These are phyloP conservation scores for Reutealis trisperma DNA, from an alignment of 345 rosid species.

Conservation along the genomic window DNA sequence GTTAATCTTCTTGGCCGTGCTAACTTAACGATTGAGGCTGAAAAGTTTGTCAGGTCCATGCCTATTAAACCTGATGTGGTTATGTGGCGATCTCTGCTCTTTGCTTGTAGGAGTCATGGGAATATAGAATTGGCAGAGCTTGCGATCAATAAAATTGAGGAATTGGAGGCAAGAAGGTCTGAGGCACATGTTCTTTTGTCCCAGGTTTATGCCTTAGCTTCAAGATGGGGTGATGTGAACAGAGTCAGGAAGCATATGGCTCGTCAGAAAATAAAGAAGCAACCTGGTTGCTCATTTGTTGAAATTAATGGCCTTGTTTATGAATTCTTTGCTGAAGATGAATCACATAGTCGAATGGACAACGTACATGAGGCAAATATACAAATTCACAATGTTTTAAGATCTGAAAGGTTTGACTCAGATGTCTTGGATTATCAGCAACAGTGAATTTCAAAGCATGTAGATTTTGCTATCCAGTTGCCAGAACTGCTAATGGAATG, in stretches of 20 bases:
- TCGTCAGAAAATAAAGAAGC: conserved; percentile 8
- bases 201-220: conserved; percentile 16
- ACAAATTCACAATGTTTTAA: conserved; percentile 8
- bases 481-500: neutral
- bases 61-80: conserved; percentile 19
- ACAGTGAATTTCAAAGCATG: neutral
- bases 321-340: conserved; percentile 20
- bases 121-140: conserved; percentile 15
- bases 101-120: conserved; percentile 14
- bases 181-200: conserved; percentile 5
- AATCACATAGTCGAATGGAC: conserved; percentile 2
- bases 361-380: neutral
- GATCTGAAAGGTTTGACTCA: neutral
- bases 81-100: conserved; percentile 18
- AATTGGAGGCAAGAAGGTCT: conserved; percentile 8
- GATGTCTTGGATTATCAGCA: neutral
- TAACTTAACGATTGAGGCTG: conserved; percentile 11
- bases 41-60: conserved; percentile 17
- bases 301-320: conserved; percentile 19
- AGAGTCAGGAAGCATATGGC: conserved; percentile 4
- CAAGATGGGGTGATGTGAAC: conserved; percentile 22
- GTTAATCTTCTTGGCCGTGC: conserved; percentile 25
- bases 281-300: conserved; percentile 22
- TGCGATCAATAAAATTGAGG: conserved; percentile 8
- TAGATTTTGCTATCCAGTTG: neutral